Percentiles rank a stretch among this genome's conserved stretches.
Conservation (phyloP, 108 stramenopile species). For the Cylindrotheca closterium region DNA sequence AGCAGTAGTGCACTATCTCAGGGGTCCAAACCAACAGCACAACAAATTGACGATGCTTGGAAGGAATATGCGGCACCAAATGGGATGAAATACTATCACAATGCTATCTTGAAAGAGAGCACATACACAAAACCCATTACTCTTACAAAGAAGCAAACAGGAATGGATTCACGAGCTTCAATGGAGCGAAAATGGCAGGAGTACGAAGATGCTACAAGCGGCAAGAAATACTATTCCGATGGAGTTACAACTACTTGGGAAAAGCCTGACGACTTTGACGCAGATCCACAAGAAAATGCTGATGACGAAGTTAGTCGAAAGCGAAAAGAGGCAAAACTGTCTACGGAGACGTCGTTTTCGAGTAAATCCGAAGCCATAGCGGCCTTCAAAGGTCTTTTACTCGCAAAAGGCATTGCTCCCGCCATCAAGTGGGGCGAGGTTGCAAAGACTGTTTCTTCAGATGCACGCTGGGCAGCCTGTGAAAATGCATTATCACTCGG, state of each 20-base stretch:
- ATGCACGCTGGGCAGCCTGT: slow-evolving; percentile 69
- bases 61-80: slow-evolving; percentile 52
- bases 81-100: slow-evolving; percentile 69
- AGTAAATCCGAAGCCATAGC: slow-evolving; percentile 75
- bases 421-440: slow-evolving; percentile 77
- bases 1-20: too few species aligned
- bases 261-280: slow-evolving; percentile 39
- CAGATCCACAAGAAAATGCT: slow-evolving; percentile 8
- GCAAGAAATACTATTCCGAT: slow-evolving; percentile 82
- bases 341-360: slow-evolving; percentile 28
- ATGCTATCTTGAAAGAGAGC: slow-evolving; percentile 50
- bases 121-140: slow-evolving; percentile 60
- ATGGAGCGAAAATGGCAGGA: slow-evolving; percentile 53
- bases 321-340: slow-evolving; percentile 38
- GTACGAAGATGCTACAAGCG: slow-evolving; percentile 60
- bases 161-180: slow-evolving; percentile 12
- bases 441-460: slow-evolving; percentile 56
- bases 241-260: slow-evolving; percentile 80
- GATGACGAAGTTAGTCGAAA: slow-evolving; percentile 12
- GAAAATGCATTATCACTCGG: slow-evolving; percentile 48
- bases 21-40: slow-evolving; percentile 2
- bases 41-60: slow-evolving; percentile 57
- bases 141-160: slow-evolving; percentile 20
- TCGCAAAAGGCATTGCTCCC: slow-evolving; percentile 72
- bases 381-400: slow-evolving; percentile 80